Evolutionary conservation across 306 rosid genomes (phyloP).

Genomic region (Bauhinia variegata): DNA sequence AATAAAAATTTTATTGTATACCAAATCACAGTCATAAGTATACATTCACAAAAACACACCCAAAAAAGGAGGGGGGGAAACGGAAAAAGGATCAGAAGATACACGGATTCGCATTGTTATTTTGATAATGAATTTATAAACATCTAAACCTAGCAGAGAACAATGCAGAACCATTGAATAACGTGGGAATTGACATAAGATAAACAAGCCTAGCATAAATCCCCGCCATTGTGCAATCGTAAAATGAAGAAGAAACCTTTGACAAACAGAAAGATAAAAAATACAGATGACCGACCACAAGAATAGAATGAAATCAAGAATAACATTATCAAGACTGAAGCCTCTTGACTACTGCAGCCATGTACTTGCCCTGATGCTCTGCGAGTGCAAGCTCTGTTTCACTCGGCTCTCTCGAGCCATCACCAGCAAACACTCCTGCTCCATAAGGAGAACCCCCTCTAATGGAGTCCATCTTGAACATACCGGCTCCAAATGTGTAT

Average conservation of each 20-base stretch:
- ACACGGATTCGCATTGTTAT: conserved; percentile 33
- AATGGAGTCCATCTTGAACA: conserved; percentile 84
- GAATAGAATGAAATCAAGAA: conserved; percentile 44
- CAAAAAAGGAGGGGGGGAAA: no score
- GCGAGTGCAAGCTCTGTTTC: conserved; percentile 89
- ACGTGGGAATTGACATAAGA: conserved; percentile 31
- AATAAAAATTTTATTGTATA: not conserved
- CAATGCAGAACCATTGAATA: conserved; percentile 36
- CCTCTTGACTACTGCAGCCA: conserved; percentile 84
- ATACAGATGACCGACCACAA: conserved; percentile 31
- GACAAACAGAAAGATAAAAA: conserved; percentile 15
- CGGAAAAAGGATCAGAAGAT: not conserved
- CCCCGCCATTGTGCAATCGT: conserved; percentile 26
- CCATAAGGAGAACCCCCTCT: conserved; percentile 97
- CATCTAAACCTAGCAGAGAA: conserved; percentile 38
- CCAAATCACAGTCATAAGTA: not conserved
- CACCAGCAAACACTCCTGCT: conserved; percentile 90
- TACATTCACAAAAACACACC: not conserved
- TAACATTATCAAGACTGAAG: conserved; percentile 51
- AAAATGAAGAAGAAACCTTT: conserved; percentile 49
- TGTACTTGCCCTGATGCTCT: conserved; percentile 93
- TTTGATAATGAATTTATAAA: conserved; percentile 19
- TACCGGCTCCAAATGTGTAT: conserved; percentile 89
- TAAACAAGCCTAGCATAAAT: conserved; percentile 22
- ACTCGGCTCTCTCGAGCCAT: conserved; percentile 82